Evolutionary conservation across 2,329 filamentous ascomycete species (phyloP), one percentile per base, ranked within the genome.

Genomic region (Harringtonia aguacate): DNA sequence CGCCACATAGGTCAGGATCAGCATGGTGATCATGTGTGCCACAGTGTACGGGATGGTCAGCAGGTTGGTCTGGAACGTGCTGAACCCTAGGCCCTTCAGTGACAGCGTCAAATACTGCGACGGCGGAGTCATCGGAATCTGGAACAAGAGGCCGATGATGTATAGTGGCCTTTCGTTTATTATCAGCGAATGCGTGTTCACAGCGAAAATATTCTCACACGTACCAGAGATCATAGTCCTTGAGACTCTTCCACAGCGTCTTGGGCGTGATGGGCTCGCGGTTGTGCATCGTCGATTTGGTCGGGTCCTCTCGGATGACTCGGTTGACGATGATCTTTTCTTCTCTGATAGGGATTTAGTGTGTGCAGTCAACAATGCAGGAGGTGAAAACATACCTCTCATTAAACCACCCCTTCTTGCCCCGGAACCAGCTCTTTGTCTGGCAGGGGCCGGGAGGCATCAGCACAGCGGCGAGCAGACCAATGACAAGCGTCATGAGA

Each of bases 241-340:
- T 62, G 1, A 78, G 56, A 4, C 68, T 68, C 24, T 72, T 57
- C 67, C 70, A 76, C 1, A 79, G 64, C 2, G 67, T 58, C 4
- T 56, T 60, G 0, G 62, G 64, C 1, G 70, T 73, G 29, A 80
- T 69, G 0, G 70, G 68, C 54, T 79, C 62, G 6, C 76, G 68
- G 49, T 79, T 79, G 53, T 79, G 73, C 73, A 81, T 78, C 41
- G 69, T 67, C 44, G 71, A 70, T 53, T 77, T 77, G 36, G 65
- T 68, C 0, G 76, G 77, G 45, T 80, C 78, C 36, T 82, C 78
- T 1, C 78, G 70, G 8, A 70, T 52, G 9, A 69, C 58, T 1
- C 79, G 65, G 50, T 80, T 81, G 33, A 81, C 73, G 3, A 81
- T 67, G 46, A 82, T 80, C 20, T 63, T 63, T 46, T 79, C 72